These are phyloP conservation scores for Tricholoma bakamatsutake DNA, from an alignment of 768 basidiomycete species.

Conservation along the genomic window DNA sequence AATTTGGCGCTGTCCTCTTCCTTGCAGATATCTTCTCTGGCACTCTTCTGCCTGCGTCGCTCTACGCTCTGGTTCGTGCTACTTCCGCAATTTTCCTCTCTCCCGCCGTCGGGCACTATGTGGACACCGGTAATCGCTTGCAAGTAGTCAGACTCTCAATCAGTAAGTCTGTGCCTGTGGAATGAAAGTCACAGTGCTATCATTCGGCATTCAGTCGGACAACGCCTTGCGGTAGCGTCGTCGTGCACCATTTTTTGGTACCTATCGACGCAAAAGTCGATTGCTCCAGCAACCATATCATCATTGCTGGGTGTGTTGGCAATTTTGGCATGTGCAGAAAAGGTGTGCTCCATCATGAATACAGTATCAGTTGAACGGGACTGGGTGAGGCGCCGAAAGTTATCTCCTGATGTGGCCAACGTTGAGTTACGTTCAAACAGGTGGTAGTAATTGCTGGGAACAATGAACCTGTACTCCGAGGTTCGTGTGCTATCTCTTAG, in stretches of 20 bases:
- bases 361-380: constrained; percentile 22
- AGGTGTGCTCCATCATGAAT: constrained; percentile 21
- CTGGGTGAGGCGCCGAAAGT: constrained; percentile 16
- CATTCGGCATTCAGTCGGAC: constrained; percentile 9
- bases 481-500: background rate
- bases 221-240: constrained; percentile 15
- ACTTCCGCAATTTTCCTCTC: constrained; percentile 17
- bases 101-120: constrained; percentile 16
- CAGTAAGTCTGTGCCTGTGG: constrained; percentile 4
- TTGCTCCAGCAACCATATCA: background rate
- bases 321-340: constrained; percentile 22
- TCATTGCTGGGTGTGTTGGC: constrained; percentile 3
- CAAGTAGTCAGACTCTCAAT: constrained; percentile 19
- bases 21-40: constrained; percentile 18
- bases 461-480: background rate
- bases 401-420: background rate
- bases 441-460: constrained; percentile 4
- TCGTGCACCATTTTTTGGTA: constrained; percentile 19
- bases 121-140: constrained; percentile 18
- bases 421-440: background rate
- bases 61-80: constrained; percentile 21
- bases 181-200: background rate
- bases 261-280: background rate
- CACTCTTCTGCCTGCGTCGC: constrained; percentile 20
- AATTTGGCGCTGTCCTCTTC: constrained; percentile 23